These are phyloP conservation scores for Cyclaneusma minus DNA, from an alignment of 2,329 filamentous ascomycete genomes.

Conservation along the genomic window DNA sequence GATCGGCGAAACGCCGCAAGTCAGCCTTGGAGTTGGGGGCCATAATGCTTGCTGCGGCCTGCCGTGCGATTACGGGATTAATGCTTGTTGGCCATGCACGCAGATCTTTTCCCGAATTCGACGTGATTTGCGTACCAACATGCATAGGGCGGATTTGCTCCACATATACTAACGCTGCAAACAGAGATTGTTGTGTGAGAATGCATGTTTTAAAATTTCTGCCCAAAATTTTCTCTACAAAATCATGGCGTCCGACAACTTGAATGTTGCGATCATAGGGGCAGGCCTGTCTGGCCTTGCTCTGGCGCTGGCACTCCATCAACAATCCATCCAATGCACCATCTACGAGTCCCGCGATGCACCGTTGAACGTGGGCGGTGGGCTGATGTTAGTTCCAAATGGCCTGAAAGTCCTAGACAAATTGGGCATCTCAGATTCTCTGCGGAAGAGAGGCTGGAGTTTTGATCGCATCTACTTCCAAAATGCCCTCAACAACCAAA, in stretches of 20 bases:
- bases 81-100: no score
- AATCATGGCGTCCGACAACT: conserved; percentile 3
- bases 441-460: conserved; percentile 30
- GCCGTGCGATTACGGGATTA: no score
- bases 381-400: conserved; percentile 44
- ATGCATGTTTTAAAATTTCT: no score
- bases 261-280: conserved; percentile 27
- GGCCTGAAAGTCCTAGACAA: conserved; percentile 35
- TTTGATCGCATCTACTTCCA: conserved; percentile 34
- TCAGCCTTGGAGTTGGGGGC: no score
- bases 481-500: conserved; percentile 17
- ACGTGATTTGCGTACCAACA: no score
- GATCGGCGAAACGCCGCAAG: no score
- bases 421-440: conserved; percentile 29
- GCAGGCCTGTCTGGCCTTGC: conserved; percentile 34
- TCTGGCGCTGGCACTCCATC: conserved; percentile 36
- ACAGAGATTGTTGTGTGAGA: no score
- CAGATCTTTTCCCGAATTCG: no score
- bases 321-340: conserved; percentile 29
- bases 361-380: conserved; percentile 32
- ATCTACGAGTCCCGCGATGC: conserved; percentile 34
- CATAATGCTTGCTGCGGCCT: no score
- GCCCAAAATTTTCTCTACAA: no score
- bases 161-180: no score
- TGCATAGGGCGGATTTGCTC: no score